Conservation (phyloP, 768 basidiomycete species). For the Phanerodontia chrysosporium region DNA sequence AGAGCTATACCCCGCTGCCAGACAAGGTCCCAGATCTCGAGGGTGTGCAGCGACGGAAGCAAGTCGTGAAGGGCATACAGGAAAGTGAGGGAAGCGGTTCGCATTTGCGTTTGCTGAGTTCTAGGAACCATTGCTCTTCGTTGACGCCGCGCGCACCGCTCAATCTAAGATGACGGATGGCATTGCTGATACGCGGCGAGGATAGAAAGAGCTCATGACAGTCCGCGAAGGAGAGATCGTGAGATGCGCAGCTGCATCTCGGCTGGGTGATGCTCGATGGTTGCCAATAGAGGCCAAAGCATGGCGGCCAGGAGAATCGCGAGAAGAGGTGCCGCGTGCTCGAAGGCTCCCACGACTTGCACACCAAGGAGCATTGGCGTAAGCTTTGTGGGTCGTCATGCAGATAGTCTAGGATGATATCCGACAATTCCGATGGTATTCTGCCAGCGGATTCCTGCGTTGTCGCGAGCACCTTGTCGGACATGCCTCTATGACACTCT, state of each 20-base stretch:
- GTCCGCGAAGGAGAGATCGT: background rate
- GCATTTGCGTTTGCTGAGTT: too few species aligned
- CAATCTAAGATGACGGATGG: too few species aligned
- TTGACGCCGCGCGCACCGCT: too few species aligned
- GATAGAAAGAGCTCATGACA: background rate
- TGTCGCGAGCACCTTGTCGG: too few species aligned
- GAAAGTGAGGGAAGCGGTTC: too few species aligned
- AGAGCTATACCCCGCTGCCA: too few species aligned
- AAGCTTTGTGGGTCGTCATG: slow-evolving; percentile 5
- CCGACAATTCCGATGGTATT: slow-evolving; percentile 10
- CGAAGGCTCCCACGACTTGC: slow-evolving; percentile 9
- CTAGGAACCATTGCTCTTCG: too few species aligned
- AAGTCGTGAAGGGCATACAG: too few species aligned
- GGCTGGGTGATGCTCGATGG: too few species aligned
- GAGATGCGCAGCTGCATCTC: background rate
- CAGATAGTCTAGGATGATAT: slow-evolving; percentile 12
- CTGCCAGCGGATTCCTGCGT: background rate
- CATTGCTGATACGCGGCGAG: background rate
- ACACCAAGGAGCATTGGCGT: slow-evolving; percentile 12
- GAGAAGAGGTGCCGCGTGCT: slow-evolving; percentile 8
- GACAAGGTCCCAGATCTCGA: too few species aligned
- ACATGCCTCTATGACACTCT: too few species aligned
- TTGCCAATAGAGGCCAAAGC: background rate
- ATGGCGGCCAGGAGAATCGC: background rate
- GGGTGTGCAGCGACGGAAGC: too few species aligned